Base-by-base conservation (phyloP, 345 rosid species). In the Xanthoceras sorbifolium region DNA sequence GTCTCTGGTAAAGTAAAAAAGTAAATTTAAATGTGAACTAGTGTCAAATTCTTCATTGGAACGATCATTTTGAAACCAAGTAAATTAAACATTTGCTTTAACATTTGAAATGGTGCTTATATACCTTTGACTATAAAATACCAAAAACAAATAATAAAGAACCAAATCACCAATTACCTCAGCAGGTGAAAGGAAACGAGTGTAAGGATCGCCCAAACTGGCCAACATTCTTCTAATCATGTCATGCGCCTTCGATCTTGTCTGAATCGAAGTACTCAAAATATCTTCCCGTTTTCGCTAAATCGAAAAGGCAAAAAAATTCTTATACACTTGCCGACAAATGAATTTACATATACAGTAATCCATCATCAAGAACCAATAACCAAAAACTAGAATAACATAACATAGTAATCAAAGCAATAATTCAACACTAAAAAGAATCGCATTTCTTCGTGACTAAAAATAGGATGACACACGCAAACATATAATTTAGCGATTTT, bases 161-260 rank as follows among this genome's bases (percentile, higher is more conserved):
- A 22, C 18, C 44, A 15, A 40, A 28, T 40, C 69, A 72, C 68
- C 32, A 78, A 72, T 63, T 82, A 95, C 99, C 93, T 95, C 97
- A 40, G 84, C 83, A 1, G 98, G 98, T 40, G 99, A 84, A 64
- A 95, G 92, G 54, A 93, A 93, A 0, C 98, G 93, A 69, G 97
- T 95, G 78, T 95, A 93, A 36, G 91, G 96, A 73, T 95, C 99
- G 9, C 94, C 99, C 86, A 93, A 85, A 80, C 92, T 86, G 1
- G 88, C 89, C 42, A 95, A 25, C 99, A 95, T 95, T 76, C 87
- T 85, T 83, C 76, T 90, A 61, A 95, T 93, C 44, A 95, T 77
- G 4, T 87, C 91, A 75, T 93, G 96, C 70, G 99, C 99, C 81
- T 91, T 95, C 17, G 90, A 79, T 77, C 98, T 90, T 23, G 89